A percentile compares a stretch with the other conserved stretches of the same genome.
Evolutionary conservation across 176 grass and related monocot species (phyloP).

Genomic region (Carex scoparia): DNA sequence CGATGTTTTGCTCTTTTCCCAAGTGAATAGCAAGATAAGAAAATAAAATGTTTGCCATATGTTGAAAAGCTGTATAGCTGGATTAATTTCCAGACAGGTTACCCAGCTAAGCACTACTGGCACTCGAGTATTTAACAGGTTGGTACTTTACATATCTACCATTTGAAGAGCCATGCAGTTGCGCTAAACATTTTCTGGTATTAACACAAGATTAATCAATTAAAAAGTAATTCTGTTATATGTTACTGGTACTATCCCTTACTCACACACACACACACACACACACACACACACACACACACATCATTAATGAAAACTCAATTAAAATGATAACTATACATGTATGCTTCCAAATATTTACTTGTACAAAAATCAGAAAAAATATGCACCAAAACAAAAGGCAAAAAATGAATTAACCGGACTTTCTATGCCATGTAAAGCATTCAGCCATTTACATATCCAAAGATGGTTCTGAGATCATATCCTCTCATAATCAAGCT

Average conservation of each 20-base stretch:
- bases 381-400: not conserved
- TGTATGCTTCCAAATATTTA: not conserved
- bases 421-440: not conserved
- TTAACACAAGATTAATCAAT: not conserved
- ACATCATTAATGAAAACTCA: not conserved
- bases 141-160: not conserved
- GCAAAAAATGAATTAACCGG: not conserved
- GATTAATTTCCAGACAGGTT: not conserved
- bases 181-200: not conserved
- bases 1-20: not conserved
- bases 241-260: not conserved
- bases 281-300: not conserved
- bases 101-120: not conserved
- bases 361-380: slow-evolving; percentile 5
- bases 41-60: not conserved
- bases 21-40: not conserved
- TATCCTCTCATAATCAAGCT: slow-evolving; percentile 48
- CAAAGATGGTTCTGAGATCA: slow-evolving; percentile 14
- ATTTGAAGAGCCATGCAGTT: not conserved
- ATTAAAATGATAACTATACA: not conserved
- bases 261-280: not conserved
- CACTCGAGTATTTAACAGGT: not conserved
- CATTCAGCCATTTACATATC: slow-evolving; percentile 4
- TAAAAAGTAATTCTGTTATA: not conserved
- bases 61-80: not conserved